Conservation (phyloP, 257 asterid genomes). For the Scutellaria barbata region DNA sequence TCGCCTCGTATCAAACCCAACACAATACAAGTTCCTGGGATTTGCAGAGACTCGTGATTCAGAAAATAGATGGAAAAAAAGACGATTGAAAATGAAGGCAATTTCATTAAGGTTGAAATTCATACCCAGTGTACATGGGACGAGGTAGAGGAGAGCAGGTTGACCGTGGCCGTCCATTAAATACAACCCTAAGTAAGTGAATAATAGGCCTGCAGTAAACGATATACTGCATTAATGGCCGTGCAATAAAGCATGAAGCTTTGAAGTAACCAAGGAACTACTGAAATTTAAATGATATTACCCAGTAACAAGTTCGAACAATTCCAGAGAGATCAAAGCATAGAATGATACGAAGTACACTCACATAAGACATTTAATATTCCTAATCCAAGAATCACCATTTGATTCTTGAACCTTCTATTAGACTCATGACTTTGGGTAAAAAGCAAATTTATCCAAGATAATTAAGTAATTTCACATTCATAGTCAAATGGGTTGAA, state of each 20-base stretch:
- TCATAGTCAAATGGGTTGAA: background rate
- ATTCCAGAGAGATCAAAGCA: no score
- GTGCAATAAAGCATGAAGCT: background rate
- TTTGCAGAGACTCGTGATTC: conserved; percentile 19
- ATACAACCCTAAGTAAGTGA: conserved; percentile 81
- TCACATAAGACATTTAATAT: background rate
- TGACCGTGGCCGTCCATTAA: conserved; percentile 96
- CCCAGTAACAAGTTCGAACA: no score
- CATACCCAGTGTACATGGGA: conserved; percentile 90
- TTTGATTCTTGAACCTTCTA: background rate
- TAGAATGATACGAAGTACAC: background rate
- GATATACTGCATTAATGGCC: background rate
- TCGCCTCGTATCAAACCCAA: conserved; percentile 78
- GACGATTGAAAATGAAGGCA: background rate
- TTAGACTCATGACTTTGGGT: background rate
- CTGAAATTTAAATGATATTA: no score
- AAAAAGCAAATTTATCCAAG: background rate
- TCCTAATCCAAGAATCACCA: background rate
- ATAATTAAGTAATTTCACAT: background rate
- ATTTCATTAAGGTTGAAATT: conserved; percentile 9
- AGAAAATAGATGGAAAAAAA: background rate
- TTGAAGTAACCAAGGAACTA: background rate
- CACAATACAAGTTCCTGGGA: conserved; percentile 67
- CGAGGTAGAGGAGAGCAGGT: conserved; percentile 95
- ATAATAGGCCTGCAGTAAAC: conserved; percentile 69